phyloP scores from a whole-genome alignment of 2,329 filamentous ascomycete genomes.

The Ascosphaera aggregata region DNA sequence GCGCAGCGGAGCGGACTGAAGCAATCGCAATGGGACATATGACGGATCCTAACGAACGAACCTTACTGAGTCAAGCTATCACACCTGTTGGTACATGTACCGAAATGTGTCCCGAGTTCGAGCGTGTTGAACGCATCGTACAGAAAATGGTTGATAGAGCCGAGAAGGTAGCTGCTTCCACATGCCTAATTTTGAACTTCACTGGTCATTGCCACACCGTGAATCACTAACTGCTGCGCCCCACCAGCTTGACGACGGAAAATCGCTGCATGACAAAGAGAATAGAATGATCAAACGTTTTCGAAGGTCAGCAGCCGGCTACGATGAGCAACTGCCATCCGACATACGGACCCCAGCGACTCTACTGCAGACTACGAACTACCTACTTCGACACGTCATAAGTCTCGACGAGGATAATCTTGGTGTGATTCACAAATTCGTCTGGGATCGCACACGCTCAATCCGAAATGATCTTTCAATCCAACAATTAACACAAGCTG shows the following conservation, averaged over 20 bases:
- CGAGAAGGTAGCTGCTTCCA: slow-evolving; percentile 26
- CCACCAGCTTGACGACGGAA: background rate
- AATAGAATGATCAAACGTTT: slow-evolving; percentile 39
- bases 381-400: slow-evolving; percentile 27
- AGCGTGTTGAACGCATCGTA: slow-evolving; percentile 36
- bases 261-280: slow-evolving; percentile 3
- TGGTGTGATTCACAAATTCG: slow-evolving; percentile 33
- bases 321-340: slow-evolving; percentile 38
- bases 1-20: slow-evolving; percentile 25
- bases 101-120: slow-evolving; percentile 41
- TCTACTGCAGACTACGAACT: slow-evolving; percentile 23
- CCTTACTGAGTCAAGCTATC: slow-evolving; percentile 34
- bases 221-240: background rate
- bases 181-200: background rate
- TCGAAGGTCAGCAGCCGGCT: slow-evolving; percentile 36
- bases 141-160: slow-evolving; percentile 37
- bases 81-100: slow-evolving; percentile 36
- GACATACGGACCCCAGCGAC: slow-evolving; percentile 35
- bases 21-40: slow-evolving; percentile 31
- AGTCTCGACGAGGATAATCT: slow-evolving; percentile 23
- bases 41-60: slow-evolving; percentile 36
- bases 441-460: slow-evolving; percentile 41
- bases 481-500: slow-evolving; percentile 31
- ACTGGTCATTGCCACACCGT: background rate
- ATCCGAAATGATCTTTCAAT: slow-evolving; percentile 43